phyloP scores from a whole-genome alignment of 2,329 filamentous ascomycete genomes.

The Stachybotrys elegans region DNA sequence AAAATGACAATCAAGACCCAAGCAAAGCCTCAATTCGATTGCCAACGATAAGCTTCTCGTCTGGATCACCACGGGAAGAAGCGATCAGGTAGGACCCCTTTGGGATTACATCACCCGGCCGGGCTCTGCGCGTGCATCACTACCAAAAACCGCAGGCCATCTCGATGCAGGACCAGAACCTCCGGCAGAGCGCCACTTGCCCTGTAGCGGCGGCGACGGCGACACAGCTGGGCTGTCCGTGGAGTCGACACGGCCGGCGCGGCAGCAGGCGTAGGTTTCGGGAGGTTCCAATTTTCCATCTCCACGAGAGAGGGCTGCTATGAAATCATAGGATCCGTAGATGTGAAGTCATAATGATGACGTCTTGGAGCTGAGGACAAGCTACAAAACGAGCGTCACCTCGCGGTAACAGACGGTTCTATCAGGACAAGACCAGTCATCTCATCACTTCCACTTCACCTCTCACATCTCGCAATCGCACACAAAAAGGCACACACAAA shows the following conservation, averaged over 20 bases:
- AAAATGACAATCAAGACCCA: too few species aligned
- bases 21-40: too few species aligned
- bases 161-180: slow-evolving; percentile 6
- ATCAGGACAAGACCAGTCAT: too few species aligned
- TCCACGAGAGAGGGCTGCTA: slow-evolving; percentile 6
- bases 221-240: too few species aligned
- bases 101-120: slow-evolving; percentile 4
- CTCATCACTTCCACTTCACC: not conserved
- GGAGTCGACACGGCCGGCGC: too few species aligned
- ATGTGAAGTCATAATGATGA: slow-evolving; percentile 20
- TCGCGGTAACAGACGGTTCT: not conserved
- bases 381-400: slow-evolving; percentile 3
- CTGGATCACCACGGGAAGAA: too few species aligned
- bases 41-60: too few species aligned
- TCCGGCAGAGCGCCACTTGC: too few species aligned
- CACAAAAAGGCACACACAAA: not conserved
- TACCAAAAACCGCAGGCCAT: not conserved
- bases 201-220: too few species aligned
- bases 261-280: too few species aligned
- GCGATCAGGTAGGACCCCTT: too few species aligned
- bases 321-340: slow-evolving; percentile 17
- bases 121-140: not conserved
- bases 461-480: not conserved
- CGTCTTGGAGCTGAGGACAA: slow-evolving; percentile 10
- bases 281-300: slow-evolving; percentile 11